These are phyloP conservation scores for Arabis hirsuta DNA, from an alignment of 345 rosid species.

Conservation along the genomic window DNA sequence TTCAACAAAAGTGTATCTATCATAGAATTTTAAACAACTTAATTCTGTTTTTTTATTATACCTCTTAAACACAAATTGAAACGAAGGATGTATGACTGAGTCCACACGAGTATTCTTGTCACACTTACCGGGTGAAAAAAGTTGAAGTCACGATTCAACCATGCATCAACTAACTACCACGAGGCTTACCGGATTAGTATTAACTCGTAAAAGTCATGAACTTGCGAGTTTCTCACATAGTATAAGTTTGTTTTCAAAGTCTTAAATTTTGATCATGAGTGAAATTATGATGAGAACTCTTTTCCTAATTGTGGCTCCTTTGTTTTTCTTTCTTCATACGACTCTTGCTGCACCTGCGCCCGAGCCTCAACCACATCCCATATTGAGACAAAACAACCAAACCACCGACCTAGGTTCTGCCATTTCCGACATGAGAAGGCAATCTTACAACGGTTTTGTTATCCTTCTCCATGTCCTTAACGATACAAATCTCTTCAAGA, in stretches of 20 bases:
- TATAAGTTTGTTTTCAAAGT: constrained; percentile 18
- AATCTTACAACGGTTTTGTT: constrained; percentile 43
- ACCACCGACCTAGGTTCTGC: constrained; percentile 37
- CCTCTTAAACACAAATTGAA: not conserved
- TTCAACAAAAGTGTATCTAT: no score
- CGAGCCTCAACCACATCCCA: constrained; percentile 36
- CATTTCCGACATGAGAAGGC: constrained; percentile 44
- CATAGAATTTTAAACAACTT: no score
- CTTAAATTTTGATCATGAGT: not conserved
- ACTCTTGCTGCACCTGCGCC: constrained; percentile 30
- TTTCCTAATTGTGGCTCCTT: constrained; percentile 9
- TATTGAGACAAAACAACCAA: constrained; percentile 46
- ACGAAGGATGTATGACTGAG: not conserved
- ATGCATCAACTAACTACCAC: constrained; percentile 43
- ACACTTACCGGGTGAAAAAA: constrained; percentile 28
- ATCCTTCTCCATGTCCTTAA: constrained; percentile 44
- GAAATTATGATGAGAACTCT: constrained; percentile 22
- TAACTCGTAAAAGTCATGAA: constrained; percentile 22
- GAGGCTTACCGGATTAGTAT: constrained; percentile 13
- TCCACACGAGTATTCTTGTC: constrained; percentile 28
- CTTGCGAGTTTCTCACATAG: not conserved
- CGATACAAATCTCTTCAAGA: constrained; percentile 38
- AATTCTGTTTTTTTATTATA: no score
- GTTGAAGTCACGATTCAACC: constrained; percentile 34
- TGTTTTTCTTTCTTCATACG: constrained; percentile 10